A percentile compares a stretch with the other conserved stretches of the same genome.
These are phyloP conservation scores for Tetrapyrgos nigripes DNA, from an alignment of 1,284 basidiomycete species.

Conservation along the genomic window DNA sequence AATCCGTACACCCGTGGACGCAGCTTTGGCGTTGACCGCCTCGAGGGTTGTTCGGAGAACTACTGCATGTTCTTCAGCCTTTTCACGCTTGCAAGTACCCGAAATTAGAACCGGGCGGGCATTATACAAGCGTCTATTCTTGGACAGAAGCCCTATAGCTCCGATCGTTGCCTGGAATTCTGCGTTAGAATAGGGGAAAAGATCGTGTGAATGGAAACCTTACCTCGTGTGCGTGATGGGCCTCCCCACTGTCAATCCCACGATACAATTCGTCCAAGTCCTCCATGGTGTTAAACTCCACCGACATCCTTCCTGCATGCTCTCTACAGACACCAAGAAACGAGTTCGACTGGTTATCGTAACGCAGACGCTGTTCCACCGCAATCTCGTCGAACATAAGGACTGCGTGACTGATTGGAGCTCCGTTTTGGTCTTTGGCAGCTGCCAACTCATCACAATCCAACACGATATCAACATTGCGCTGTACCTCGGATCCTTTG, in stretches of 20 bases:
- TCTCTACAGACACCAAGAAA: constrained; percentile 38
- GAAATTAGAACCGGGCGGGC: constrained; percentile 33
- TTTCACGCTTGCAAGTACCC: constrained; percentile 38
- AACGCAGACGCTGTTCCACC: constrained; percentile 27
- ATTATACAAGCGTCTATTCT: constrained; percentile 33
- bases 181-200: not conserved
- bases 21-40: no score
- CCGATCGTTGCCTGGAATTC: not conserved
- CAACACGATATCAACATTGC: constrained; percentile 17
- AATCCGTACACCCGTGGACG: no score
- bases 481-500: constrained; percentile 18
- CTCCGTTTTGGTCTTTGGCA: no score
- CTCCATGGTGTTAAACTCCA: constrained; percentile 24
- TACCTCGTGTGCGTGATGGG: constrained; percentile 37
- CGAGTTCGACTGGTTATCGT: constrained; percentile 30
- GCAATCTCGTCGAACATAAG: constrained; percentile 36
- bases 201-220: constrained; percentile 8
- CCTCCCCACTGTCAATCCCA: constrained; percentile 23
- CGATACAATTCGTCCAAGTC: constrained; percentile 32
- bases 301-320: constrained; percentile 23
- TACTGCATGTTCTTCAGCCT: no score
- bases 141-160: no score
- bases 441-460: not conserved
- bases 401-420: constrained; percentile 20
- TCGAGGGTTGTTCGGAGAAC: no score